These are phyloP conservation scores for Schoenoplectus triqueter DNA, from an alignment of 202 grass and related monocot genomes.

Conservation along the genomic window DNA sequence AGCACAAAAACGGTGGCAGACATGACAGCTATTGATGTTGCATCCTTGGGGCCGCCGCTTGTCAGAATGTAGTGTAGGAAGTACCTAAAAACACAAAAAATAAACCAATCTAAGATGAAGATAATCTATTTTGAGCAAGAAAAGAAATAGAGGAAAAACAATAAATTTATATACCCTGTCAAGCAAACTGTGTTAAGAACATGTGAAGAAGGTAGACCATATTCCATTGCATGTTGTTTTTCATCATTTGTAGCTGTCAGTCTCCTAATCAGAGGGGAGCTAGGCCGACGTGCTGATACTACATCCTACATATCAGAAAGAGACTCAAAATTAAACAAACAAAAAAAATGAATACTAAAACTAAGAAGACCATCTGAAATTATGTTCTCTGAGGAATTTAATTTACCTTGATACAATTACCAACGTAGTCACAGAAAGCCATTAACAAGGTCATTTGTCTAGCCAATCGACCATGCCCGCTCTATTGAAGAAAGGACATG, in stretches of 20 bases:
- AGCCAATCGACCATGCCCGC: slow-evolving; percentile 80
- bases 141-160: background rate
- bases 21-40: slow-evolving; percentile 37
- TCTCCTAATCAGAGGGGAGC: slow-evolving; percentile 87
- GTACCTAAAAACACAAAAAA: slow-evolving; percentile 21
- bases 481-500: slow-evolving; percentile 52
- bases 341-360: background rate
- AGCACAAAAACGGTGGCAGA: slow-evolving; percentile 58
- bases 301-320: slow-evolving; percentile 56
- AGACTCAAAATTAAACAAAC: slow-evolving; percentile 16
- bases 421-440: slow-evolving; percentile 92
- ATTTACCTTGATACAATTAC: slow-evolving; percentile 78
- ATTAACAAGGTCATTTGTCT: slow-evolving; percentile 95
- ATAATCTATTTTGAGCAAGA: background rate
- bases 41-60: slow-evolving; percentile 37
- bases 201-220: slow-evolving; percentile 94
- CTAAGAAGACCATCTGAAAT: background rate
- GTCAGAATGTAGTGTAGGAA: slow-evolving; percentile 74
- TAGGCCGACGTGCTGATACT: slow-evolving; percentile 85
- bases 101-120: background rate
- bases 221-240: slow-evolving; percentile 97
- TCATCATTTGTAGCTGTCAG: slow-evolving; percentile 82
- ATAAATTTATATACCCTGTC: slow-evolving; percentile 62
- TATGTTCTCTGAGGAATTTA: slow-evolving; percentile 20
- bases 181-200: slow-evolving; percentile 89